Evolutionary conservation across 2,329 filamentous ascomycete genomes (phyloP), one percentile per base, ranked within the genome.

Genomic region (Penicillium sp.): DNA sequence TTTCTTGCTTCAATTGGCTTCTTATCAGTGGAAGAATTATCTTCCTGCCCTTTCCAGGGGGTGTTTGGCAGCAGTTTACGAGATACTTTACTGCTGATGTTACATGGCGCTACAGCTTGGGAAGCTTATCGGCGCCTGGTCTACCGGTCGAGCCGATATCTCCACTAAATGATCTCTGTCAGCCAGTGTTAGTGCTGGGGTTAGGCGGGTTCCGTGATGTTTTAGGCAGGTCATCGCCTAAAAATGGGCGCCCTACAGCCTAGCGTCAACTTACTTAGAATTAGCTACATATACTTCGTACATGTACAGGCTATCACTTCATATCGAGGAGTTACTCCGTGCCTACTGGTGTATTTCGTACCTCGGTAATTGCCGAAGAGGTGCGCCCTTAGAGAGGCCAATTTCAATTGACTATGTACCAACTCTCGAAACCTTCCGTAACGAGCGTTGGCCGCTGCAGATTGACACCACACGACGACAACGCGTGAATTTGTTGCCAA

Each of bases 211-310:
- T 11, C 5, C 6, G 28, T 7, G 12, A 35, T 46, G 50, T 35
- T 52, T 52, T 52, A 35, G 50, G 51, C 51, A 38, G 51, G 42
- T 48, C 30, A 35, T 35, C 30, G 8, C 30, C 14, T 35, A 8
- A 35, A 16, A 35, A 14, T 35, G 30, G 28, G 30, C 30, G 30
- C 30, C 30, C 30, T 35, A 35, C 30, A 35, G 5, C 14, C 30
- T 35, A 16, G 30, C 30, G 30, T 35, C 16, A 35, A 16, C 30
- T 16, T 35, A 35, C 12, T 33, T 33, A 11, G 4, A n/a, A n/a
- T n/a, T n/a, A n/a, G n/a, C n/a, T n/a, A n/a, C n/a, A n/a, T n/a
- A n/a, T n/a, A 16, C 30, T 14, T 35, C 30, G 14, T 35, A 35
- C 30, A 35, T 3, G 6, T 11, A 16, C n/a, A n/a, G n/a, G n/a